phyloP scores from a whole-genome alignment of 805 yeast species.

The Kluyveromyces lactis region DNA sequence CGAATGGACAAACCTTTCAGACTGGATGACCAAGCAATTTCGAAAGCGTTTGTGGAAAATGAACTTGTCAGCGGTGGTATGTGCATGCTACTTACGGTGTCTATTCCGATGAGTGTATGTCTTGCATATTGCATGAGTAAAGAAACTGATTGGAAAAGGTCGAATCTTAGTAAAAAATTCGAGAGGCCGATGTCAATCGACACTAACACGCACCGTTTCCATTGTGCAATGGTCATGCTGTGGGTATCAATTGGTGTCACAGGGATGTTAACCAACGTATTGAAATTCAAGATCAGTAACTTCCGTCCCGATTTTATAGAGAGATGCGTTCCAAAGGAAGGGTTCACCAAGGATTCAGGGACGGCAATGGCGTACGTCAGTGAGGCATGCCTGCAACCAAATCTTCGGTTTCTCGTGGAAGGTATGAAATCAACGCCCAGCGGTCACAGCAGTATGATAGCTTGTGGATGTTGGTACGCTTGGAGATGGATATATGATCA shows the following conservation, averaged over 20 bases:
- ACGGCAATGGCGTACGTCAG: conserved; percentile 3
- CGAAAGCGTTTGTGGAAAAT: conserved; percentile 13
- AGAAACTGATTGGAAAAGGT: conserved; percentile 1
- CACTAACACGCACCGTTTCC: conserved; percentile 1
- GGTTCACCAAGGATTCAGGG: not conserved
- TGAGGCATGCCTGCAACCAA: conserved; percentile 15
- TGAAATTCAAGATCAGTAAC: conserved; percentile 21
- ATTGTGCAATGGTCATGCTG: conserved; percentile 3
- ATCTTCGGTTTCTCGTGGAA: conserved; percentile 16
- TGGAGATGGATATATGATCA: conserved; percentile 18
- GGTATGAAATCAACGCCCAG: conserved; percentile 28
- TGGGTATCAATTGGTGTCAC: conserved; percentile 12
- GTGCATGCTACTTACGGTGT: conserved; percentile 15
- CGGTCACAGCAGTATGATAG: conserved; percentile 26
- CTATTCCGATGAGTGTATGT: conserved; percentile 7
- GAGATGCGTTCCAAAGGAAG: conserved; percentile 16
- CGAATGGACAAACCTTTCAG: conserved; percentile 7
- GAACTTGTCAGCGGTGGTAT: conserved; percentile 17
- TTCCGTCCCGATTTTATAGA: conserved; percentile 25
- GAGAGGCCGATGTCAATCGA: not conserved
- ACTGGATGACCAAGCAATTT: conserved; percentile 12
- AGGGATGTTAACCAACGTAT: conserved; percentile 20
- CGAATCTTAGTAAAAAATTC: not conserved
- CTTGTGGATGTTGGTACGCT: conserved; percentile 20
- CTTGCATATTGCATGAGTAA: conserved; percentile 1